phyloP scores from a whole-genome alignment of 345 rosid genomes.

The Carallia pectinifolia region DNA sequence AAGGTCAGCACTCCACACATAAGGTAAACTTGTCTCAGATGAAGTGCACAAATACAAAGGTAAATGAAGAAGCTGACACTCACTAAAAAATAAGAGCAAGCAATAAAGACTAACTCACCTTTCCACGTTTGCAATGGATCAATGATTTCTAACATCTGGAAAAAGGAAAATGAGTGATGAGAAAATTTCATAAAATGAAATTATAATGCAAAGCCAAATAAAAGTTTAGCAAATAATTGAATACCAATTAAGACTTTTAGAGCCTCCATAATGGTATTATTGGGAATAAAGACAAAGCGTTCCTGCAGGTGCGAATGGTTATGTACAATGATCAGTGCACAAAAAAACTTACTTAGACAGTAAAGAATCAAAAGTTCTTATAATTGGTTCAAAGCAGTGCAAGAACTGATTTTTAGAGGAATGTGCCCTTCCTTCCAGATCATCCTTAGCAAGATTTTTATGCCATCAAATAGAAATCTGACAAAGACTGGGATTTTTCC shows the following conservation, averaged over 20 bases:
- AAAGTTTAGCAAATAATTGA: not conserved
- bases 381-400: slow-evolving; percentile 91
- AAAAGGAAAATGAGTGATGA: slow-evolving; percentile 19
- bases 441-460: slow-evolving; percentile 89
- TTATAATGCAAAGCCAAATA: not conserved
- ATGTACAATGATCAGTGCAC: not conserved
- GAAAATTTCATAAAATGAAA: not conserved
- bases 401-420: slow-evolving; percentile 73
- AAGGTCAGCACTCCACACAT: too few relatives aligned
- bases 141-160: slow-evolving; percentile 40
- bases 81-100: not conserved
- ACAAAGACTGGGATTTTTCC: not conserved
- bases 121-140: slow-evolving; percentile 86
- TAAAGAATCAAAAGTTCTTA: slow-evolving; percentile 23
- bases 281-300: slow-evolving; percentile 47
- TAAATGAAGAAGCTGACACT: too few relatives aligned
- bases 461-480: not conserved
- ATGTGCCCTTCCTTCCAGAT: slow-evolving; percentile 66
- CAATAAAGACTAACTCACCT: slow-evolving; percentile 41
- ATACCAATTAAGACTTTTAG: slow-evolving; percentile 70
- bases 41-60: not conserved
- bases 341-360: not conserved
- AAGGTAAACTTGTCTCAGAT: too few relatives aligned
- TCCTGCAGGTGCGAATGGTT: slow-evolving; percentile 48
- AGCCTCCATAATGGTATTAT: slow-evolving; percentile 57